Conservation (phyloP, 352 stramenopile genomes). For the Phytophthora ramorum region DNA sequence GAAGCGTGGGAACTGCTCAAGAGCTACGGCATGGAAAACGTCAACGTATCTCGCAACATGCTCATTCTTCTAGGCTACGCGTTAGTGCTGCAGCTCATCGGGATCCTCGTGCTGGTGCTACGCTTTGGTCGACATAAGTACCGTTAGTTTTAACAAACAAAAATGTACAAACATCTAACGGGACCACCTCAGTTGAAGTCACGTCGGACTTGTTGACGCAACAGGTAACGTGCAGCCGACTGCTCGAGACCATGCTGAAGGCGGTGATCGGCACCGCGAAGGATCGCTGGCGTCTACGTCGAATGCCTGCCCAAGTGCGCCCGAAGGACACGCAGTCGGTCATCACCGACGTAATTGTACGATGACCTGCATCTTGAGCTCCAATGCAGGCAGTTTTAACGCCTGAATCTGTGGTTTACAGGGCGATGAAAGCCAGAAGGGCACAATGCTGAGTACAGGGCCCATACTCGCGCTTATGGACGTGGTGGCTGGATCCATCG, state of each 20-base stretch:
- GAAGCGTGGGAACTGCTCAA: conserved; percentile 33
- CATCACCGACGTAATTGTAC: conserved; percentile 56
- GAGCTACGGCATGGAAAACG: conserved; percentile 55
- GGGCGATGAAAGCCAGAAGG: conserved; percentile 45
- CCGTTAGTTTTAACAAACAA: conserved; percentile 6
- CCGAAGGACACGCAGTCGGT: conserved; percentile 44
- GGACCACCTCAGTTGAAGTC: too few species aligned
- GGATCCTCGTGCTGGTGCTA: conserved; percentile 38
- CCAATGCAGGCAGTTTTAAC: not conserved
- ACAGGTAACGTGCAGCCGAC: not conserved
- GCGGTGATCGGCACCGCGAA: conserved; percentile 40
- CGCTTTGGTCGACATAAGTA: conserved; percentile 34
- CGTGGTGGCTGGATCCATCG: conserved; percentile 43
- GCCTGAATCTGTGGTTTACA: conserved; percentile 6
- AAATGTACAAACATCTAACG: not conserved
- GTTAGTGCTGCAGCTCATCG: conserved; percentile 50
- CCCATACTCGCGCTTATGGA: conserved; percentile 57
- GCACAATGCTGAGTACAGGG: conserved; percentile 39
- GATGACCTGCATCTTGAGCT: not conserved
- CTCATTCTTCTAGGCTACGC: conserved; percentile 56
- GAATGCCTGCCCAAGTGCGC: conserved; percentile 43
- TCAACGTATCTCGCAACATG: conserved; percentile 62
- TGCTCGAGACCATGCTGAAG: conserved; percentile 17
- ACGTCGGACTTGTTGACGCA: conserved; percentile 8
- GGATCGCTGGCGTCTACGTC: conserved; percentile 42